Conservation (phyloP, 768 basidiomycete species). For the Rhodocollybia butyracea region DNA sequence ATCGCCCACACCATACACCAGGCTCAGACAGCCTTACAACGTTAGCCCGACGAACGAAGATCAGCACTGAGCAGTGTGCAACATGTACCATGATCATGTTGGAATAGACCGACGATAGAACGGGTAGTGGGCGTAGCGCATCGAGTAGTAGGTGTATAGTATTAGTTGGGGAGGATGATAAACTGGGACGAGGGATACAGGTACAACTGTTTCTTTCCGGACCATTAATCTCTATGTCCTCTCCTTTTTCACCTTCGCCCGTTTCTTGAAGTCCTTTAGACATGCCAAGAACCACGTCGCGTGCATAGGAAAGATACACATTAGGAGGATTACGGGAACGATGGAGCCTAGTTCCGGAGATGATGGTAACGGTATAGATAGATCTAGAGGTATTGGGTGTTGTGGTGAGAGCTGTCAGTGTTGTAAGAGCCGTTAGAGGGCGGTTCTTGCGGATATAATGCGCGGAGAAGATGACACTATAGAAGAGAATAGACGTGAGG, state of each 20-base stretch:
- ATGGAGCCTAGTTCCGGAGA: slow-evolving; percentile 30
- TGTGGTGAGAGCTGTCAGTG: background rate
- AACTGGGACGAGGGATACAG: too few relatives aligned
- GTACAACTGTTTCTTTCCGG: too few relatives aligned
- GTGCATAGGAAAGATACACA: slow-evolving; percentile 45
- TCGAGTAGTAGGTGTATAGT: background rate
- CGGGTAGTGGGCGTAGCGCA: background rate
- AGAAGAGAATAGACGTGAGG: slow-evolving; percentile 46
- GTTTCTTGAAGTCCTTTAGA: slow-evolving; percentile 42
- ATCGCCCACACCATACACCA: too few relatives aligned
- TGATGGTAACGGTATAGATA: too few relatives aligned
- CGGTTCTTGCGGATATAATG: slow-evolving; percentile 27
- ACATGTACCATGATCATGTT: too few relatives aligned
- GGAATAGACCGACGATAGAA: background rate
- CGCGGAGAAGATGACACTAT: slow-evolving; percentile 33
- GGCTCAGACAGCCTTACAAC: too few relatives aligned
- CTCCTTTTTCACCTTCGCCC: slow-evolving; percentile 14
- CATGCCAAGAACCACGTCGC: slow-evolving; percentile 52
- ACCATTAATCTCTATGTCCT: too few relatives aligned
- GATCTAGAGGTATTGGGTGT: too few relatives aligned
- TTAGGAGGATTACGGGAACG: slow-evolving; percentile 36
- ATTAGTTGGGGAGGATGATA: background rate
- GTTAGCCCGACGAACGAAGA: too few relatives aligned
- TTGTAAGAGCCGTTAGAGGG: background rate
- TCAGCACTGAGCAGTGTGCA: too few relatives aligned